Evolutionary conservation across 2,329 filamentous ascomycete species (phyloP), one percentile per base, ranked within the genome.

Genomic region (Juglanconis sp.): DNA sequence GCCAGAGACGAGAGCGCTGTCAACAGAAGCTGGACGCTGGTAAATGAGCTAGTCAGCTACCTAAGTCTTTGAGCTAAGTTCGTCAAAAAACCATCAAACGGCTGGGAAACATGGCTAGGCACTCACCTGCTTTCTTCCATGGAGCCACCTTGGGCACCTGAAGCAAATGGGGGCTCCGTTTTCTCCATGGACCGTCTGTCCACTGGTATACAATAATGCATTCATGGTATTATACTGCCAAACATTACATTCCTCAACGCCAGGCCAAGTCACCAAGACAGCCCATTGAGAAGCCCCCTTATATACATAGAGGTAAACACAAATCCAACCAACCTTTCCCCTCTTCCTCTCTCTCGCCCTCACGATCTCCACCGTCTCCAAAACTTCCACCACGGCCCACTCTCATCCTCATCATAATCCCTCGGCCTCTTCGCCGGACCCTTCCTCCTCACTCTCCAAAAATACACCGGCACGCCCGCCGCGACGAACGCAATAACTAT

Each of bases 391-490:
- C 82, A 80, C 44, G 75, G 72, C 60, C 69, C 71, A 6, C 60
- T 56, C 56, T 69, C 72, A 8, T 67, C 68, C 13, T 65, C 68
- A 11, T 69, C 73, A 42, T 74, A 69, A 13, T 62, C 66, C 3
- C 63, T 65, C 64, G 79, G 77, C 61, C 77, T 75, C 68, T 79
- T 79, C 9, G 73, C 71, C 32, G 79, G 73, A 68, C 89, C 85
- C 51, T 64, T 80, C 30, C 88, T 82, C 54, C 86, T 85, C 51
- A 97, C 88, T 66, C 92, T 84, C 86, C 89, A 96, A 72, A 90
- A 96, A 75, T 94, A 99, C 34, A 98, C 85, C 0, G 92, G 90
- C 42, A 98, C 79, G 1, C 95, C 95, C 0, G 87, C 88, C 4
- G 89, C 79, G 62, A 97, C 90, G 69, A 98, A 99, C 0, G 79